These are phyloP conservation scores for Nothophoma quercina DNA, from an alignment of 2,329 filamentous ascomycete genomes.

Conservation along the genomic window DNA sequence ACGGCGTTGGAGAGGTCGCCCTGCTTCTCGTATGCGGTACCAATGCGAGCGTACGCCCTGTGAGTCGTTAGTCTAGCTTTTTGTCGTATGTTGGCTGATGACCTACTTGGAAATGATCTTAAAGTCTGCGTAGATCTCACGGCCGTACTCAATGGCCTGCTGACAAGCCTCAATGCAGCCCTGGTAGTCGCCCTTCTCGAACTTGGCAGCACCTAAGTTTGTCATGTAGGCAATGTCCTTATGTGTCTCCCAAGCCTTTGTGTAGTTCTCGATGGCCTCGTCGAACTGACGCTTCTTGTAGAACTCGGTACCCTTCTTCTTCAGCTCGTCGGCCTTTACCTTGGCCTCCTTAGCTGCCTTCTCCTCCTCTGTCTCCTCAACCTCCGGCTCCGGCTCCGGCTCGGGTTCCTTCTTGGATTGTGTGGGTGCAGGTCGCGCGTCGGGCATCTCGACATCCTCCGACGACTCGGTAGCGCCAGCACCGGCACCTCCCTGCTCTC, in stretches of 20 bases:
- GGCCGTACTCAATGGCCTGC: constrained; percentile 88
- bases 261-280: constrained; percentile 91
- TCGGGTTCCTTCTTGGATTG: constrained; percentile 57
- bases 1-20: constrained; percentile 82
- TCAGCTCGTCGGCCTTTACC: constrained; percentile 91
- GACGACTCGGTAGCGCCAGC: constrained; percentile 60
- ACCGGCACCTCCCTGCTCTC: constrained; percentile 52
- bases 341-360: constrained; percentile 88
- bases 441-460: constrained; percentile 81
- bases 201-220: constrained; percentile 92
- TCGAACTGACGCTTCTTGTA: constrained; percentile 99
- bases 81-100: neutral
- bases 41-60: constrained; percentile 89
- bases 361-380: constrained; percentile 87
- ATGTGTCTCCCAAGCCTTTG: constrained; percentile 90
- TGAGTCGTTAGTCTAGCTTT: constrained; percentile 18
- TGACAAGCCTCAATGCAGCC: constrained; percentile 86
- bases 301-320: constrained; percentile 88
- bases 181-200: constrained; percentile 94
- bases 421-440: constrained; percentile 65
- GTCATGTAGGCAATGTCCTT: constrained; percentile 99
- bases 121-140: constrained; percentile 91
- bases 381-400: constrained; percentile 71
- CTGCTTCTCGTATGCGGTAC: constrained; percentile 89
- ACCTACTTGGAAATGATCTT: constrained; percentile 91